Evolutionary conservation across 345 rosid genomes (phyloP), one percentile per base, ranked within the genome.

Genomic region (Salix dunnii): DNA sequence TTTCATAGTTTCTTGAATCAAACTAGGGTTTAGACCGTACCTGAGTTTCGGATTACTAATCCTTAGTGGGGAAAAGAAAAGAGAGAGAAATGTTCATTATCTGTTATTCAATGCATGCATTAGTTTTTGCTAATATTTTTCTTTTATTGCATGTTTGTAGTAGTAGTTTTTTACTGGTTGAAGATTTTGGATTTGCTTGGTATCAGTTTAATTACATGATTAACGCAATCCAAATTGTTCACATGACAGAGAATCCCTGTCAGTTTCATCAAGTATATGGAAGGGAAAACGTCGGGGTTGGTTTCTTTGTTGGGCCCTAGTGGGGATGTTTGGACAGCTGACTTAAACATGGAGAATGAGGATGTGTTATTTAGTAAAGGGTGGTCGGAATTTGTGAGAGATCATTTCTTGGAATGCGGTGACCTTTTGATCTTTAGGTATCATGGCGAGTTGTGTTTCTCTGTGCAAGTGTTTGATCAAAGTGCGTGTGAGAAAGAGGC

Each of bases 371-470:
- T 90, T 13, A 79, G 73, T 72, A 62, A 72, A 68, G 91, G 89
- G 16, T 90, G 93, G 93, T 65, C 81, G 13, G 79, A 76, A 17
- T 88, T 88, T 79, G 85, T 84, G 61, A 76, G 80, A 68, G 91
- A 87, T 71, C 83, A 90, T 77, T 74, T 66, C 51, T 40, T 90
- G 60, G 84, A 81, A 64, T 74, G 85, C n/a, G 91, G 93, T 1
- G 90, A 90, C 64, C 74, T 84, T 70, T 79, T 84, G 85, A 88
- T 90, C 76, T 88, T 90, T 63, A 83, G 89, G 80, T 87, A 90
- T 79, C 80, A 85, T 72, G 88, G 90, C 28, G 74, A 87, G 77
- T 78, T 87, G 82, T 79, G 81, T 76, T 90, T 88, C 65, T 76
- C 82, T 30, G 90, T 90, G 62, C 89, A 87, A 87, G 77, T 87